Evolutionary conservation across 768 basidiomycete species (phyloP).

Genomic region (Amanita thiersii): DNA sequence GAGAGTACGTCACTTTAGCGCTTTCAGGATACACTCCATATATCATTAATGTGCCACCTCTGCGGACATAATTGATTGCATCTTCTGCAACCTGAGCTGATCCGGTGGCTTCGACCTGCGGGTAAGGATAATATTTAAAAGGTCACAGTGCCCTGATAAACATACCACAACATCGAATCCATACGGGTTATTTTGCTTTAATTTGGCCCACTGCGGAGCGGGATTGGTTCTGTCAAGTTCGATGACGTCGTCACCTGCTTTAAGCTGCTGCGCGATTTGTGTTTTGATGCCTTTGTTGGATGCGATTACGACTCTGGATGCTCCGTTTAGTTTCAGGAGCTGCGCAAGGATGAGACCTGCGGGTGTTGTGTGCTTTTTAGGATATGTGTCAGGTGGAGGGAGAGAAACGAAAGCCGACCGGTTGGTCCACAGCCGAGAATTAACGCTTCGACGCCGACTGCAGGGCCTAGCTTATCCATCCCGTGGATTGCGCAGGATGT

Average conservation of each 20-base stretch:
- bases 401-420: constrained; percentile 15
- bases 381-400: neutral
- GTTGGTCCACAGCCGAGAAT: constrained; percentile 86
- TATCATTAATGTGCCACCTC: constrained; percentile 81
- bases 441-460: constrained; percentile 78
- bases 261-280: constrained; percentile 71
- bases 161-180: constrained; percentile 74
- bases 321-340: constrained; percentile 81
- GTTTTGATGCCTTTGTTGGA: constrained; percentile 89
- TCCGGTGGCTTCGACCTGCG: constrained; percentile 46
- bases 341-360: constrained; percentile 66
- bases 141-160: too few species aligned
- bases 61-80: constrained; percentile 80
- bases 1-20: constrained; percentile 79
- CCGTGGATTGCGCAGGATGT: constrained; percentile 90
- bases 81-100: constrained; percentile 80
- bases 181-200: constrained; percentile 75
- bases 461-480: constrained; percentile 75
- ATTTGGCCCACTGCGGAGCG: constrained; percentile 67
- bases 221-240: constrained; percentile 75
- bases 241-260: constrained; percentile 78
- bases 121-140: too few species aligned
- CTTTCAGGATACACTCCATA: constrained; percentile 88
- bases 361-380: neutral
- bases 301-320: constrained; percentile 71